Evolutionary conservation across 1,139 yeast species (phyloP), one percentile per base, ranked within the genome.

Genomic region (Candida sanyaensis): DNA sequence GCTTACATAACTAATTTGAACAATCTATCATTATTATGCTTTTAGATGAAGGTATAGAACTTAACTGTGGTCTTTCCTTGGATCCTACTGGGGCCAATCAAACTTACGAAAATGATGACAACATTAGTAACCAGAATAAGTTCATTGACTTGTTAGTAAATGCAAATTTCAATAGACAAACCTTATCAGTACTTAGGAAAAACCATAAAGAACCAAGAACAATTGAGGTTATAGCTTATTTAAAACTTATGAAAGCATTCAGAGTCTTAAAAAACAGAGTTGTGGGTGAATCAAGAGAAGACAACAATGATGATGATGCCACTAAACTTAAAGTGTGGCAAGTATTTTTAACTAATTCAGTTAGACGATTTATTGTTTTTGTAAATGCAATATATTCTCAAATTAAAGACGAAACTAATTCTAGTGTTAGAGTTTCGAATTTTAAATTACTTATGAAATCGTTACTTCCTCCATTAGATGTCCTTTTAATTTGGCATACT

Each of bases 401-500:
- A 24, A 33, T 42, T n/a, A 42, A 37, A 24, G 27, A 37, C 4
- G 23, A 21, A 37, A 11, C 39, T 30, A 29, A 29, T 30, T 8
- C 21, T 11, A 30, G 12, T 21, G 24, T 23, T n/a, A 12, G 41
- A 17, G 27, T 6, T 6, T 5, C 26, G 12, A n/a, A 11, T 7
- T 36, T 24, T 13, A 24, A n/a, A 24, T 27, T 4, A 4, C 4
- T 36, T 36, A 42, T 42, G 45, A 23, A 42, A 9, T 29, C 41
- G 6, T 36, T 42, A n/a, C 4, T 36, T 29, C 41, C 45, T 13
- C 45, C 45, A 9, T 37, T 42, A 11, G 41, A 42, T 42, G 34
- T 42, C 24, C 12, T 42, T 13, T 13, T 42, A 32, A 29, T 42
- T 11, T 42, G 45, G 45, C 26, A 37, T 29, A 11, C 29, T 4